phyloP scores from a whole-genome alignment of 495 filamentous ascomycete genomes.

The Trichocladium antarcticum region DNA sequence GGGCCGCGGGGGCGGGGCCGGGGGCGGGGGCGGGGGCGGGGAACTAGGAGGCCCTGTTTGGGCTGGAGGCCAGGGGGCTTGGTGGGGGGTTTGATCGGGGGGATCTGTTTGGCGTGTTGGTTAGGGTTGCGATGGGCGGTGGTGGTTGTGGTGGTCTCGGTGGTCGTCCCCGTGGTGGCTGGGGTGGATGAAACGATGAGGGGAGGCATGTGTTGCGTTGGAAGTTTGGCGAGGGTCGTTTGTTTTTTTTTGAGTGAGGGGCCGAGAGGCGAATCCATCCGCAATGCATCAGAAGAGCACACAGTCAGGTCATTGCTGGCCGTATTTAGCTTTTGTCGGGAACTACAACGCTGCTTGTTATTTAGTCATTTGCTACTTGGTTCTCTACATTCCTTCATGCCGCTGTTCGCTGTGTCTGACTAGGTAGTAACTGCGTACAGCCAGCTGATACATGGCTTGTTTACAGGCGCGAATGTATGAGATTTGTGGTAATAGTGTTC shows the following conservation, averaged over 20 bases:
- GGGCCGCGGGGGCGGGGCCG: neutral
- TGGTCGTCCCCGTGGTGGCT: neutral
- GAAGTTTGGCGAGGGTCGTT: no score
- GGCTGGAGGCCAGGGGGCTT: constrained; percentile 5
- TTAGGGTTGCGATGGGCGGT: constrained; percentile 9
- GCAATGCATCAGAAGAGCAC: neutral
- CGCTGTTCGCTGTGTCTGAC: no score
- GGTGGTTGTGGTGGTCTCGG: constrained; percentile 1
- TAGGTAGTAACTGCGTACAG: no score
- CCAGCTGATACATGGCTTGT: no score
- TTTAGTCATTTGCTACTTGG: no score
- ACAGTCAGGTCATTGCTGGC: neutral
- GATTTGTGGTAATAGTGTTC: no score
- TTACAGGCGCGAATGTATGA: no score
- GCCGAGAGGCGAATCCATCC: no score
- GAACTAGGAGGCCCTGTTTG: constrained; percentile 20
- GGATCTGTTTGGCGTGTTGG: constrained; percentile 6
- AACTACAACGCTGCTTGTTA: no score
- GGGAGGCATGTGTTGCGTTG: neutral
- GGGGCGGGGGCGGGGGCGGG: neutral
- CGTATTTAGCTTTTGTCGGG: neutral
- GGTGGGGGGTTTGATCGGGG: neutral
- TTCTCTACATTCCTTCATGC: no score
- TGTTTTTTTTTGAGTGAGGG: neutral
- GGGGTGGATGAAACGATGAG: neutral